Base-by-base conservation (phyloP, 1,139 yeast genomes). In the Candida mesenterica region DNA sequence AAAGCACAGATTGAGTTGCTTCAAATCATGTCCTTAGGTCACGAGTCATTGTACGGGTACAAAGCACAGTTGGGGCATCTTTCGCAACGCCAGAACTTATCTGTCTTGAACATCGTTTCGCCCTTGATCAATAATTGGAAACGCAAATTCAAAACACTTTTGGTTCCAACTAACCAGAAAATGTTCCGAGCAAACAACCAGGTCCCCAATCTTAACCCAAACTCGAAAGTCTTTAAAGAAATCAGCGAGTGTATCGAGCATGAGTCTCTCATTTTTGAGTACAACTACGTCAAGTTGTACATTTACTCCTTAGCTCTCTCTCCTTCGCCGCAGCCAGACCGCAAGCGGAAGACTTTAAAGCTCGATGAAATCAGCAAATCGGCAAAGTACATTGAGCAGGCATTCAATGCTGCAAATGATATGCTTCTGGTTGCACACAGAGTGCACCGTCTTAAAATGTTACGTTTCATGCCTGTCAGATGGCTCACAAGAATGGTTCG, bases 401-500 rank as follows among this genome's bases (percentile, higher is more conserved):
- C 97, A 0, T 86, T 84, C 44, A 77, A 72, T 40, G 84, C 97
- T 0, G 96, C 97, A 1, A 82, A 82, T 49, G 95, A 85, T 50
- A 77, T 87, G 56, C 61, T 89, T 25, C 72, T 76, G 20, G 82
- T 84, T 3, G 87, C 92, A 2, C 78, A 78, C 38, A 64, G 95
- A 28, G 80, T 87, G 3, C 88, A 83, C 50, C 68, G 71, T 41
- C 63, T 82, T 42, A 77, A 75, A 43, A 63, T 82, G 65, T 62
- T 87, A 36, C 68, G 81, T 42, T 84, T 75, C 52, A 87, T 90
- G 79, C 96, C 97, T 0, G 90, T 88, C 10, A 68, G 96, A 44
- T 89, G 96, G 96, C 80, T 85, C 4, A 84, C 89, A 1, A 68
- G 96, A 40, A 79, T 88, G 24, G 90, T 90, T n/a, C 76, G 94